phyloP scores from a whole-genome alignment of 371 early-diverging fungal genomes.

The Entomophthora muscae region DNA sequence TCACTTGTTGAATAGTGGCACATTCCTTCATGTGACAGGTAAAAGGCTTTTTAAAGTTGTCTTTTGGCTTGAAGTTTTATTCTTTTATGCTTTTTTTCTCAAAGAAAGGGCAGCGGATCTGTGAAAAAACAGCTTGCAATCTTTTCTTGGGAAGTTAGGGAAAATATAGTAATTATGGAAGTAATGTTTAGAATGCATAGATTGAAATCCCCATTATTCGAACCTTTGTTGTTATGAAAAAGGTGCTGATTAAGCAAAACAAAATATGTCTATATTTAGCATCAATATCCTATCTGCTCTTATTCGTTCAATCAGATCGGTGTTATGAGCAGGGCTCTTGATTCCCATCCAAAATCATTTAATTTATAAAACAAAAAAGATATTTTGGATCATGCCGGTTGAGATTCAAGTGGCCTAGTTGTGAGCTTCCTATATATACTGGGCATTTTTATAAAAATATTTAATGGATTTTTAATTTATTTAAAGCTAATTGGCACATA shows the following conservation, averaged over 20 bases:
- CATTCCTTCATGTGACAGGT: conserved; percentile 25
- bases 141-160: no score
- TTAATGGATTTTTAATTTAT: background rate
- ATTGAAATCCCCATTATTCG: background rate
- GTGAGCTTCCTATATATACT: no score
- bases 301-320: background rate
- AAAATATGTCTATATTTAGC: background rate
- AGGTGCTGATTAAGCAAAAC: background rate
- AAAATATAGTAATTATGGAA: background rate
- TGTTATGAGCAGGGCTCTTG: background rate
- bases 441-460: background rate
- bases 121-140: no score
- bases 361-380: background rate
- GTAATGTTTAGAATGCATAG: background rate
- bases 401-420: no score
- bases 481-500: conserved; percentile 7
- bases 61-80: background rate
- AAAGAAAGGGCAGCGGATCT: background rate
- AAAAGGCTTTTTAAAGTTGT: conserved; percentile 2
- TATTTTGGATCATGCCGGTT: no score
- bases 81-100: background rate
- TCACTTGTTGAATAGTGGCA: conserved; percentile 11
- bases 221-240: background rate
- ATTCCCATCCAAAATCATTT: background rate
- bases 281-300: no score